phyloP scores from a whole-genome alignment of 371 early-diverging fungal species.

The Rhizopus sp. region DNA sequence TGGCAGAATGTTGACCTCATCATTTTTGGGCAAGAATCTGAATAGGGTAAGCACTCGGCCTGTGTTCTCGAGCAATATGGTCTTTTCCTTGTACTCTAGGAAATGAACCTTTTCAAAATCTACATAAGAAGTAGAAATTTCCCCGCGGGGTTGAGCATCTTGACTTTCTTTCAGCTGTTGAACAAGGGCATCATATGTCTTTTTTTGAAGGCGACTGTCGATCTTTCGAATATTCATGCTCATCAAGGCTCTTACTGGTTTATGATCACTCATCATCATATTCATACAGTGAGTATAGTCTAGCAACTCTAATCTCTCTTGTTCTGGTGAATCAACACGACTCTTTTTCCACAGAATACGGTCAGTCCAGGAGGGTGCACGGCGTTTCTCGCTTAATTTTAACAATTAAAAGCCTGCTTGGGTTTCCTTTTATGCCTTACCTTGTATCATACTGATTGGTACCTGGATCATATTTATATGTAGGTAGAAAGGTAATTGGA shows the following conservation, averaged over 20 bases:
- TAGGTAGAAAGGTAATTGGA: constrained; percentile 80
- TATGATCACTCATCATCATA: constrained; percentile 86
- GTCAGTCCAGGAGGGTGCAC: constrained; percentile 94
- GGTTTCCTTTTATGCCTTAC: constrained; percentile 29
- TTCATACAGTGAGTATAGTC: constrained; percentile 66
- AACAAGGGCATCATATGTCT: constrained; percentile 59
- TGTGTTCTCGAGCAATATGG: constrained; percentile 72
- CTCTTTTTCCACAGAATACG: constrained; percentile 85
- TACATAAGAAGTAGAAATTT: constrained; percentile 59
- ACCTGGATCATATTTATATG: constrained; percentile 92
- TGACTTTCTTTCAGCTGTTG: constrained; percentile 78
- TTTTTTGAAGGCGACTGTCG: constrained; percentile 54
- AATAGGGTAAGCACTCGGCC: constrained; percentile 75
- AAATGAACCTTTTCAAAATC: constrained; percentile 84
- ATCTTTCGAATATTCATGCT: constrained; percentile 55
- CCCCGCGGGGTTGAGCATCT: constrained; percentile 81
- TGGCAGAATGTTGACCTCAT: constrained; percentile 51
- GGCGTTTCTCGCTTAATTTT: constrained; percentile 68
- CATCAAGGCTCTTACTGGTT: constrained; percentile 84
- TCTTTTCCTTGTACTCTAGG: constrained; percentile 56
- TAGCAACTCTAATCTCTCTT: constrained; percentile 37
- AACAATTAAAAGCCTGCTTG: neutral
- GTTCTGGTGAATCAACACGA: constrained; percentile 10
- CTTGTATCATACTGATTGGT: constrained; percentile 84
- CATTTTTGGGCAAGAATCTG: constrained; percentile 67